These are phyloP conservation scores for Brassica juncea DNA, from an alignment of 345 rosid genomes.

Conservation along the genomic window DNA sequence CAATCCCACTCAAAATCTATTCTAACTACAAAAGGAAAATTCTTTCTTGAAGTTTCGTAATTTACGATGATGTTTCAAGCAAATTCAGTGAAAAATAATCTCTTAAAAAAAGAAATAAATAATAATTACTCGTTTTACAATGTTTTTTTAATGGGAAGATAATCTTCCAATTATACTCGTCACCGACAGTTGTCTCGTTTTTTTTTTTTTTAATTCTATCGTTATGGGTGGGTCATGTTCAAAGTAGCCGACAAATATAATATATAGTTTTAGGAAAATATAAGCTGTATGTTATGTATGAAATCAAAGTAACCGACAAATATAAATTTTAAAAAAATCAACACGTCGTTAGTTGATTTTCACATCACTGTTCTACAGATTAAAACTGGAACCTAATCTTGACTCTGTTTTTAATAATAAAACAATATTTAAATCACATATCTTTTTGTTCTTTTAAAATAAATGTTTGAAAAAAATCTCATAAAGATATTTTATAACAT, in stretches of 20 bases:
- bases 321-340: slow-evolving; percentile 22
- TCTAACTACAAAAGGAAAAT: background rate
- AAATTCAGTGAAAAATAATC: slow-evolving; percentile 7
- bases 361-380: background rate
- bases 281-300: background rate
- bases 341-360: background rate
- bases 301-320: slow-evolving; percentile 23
- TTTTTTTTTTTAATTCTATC: background rate
- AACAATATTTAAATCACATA: no score
- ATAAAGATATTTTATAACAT: no score
- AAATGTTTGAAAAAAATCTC: no score
- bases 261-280: background rate
- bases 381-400: background rate
- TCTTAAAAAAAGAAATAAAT: no score
- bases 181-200: slow-evolving; percentile 35
- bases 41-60: background rate
- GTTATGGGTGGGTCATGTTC: slow-evolving; percentile 27
- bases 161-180: slow-evolving; percentile 5
- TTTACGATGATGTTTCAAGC: slow-evolving; percentile 23
- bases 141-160: background rate
- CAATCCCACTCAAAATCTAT: background rate
- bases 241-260: slow-evolving; percentile 24
- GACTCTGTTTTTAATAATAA: background rate
- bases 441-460: no score
- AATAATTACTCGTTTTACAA: background rate